Base-by-base conservation (phyloP, 371 early-diverging fungal genomes). In the Lichtheimia corymbifera region DNA sequence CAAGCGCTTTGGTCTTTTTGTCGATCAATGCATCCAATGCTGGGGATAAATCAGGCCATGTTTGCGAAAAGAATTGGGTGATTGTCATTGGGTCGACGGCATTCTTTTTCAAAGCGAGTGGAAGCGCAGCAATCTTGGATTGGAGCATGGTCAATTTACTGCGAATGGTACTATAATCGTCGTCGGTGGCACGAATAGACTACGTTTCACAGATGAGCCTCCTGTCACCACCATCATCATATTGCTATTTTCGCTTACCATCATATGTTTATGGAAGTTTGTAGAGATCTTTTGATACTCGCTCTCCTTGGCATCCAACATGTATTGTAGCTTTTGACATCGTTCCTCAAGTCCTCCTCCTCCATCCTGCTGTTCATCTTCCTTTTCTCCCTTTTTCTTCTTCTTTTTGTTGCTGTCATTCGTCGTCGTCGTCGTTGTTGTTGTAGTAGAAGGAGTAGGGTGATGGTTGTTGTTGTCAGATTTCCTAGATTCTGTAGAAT, bases 101-200 rank as follows among this genome's bases (percentile, higher is more conserved):
- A n/a, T 72, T 73, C 41, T 63, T 58, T 44, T 75, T 72, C 43
- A 75, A 68, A 0, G 79, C 59, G 53, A 73, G 71, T 7, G 75
- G 67, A 55, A 79, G 61, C 43, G 72, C 40, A 28, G 71, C 68
- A 41, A 73, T 75, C 18, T 68, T 68, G 44, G 71, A 66, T 65
- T 79, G 74, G 53, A 79, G 68, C 60, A 70, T 71, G 13, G 69
- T 70, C 13, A 79, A 64, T 30, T 71, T 68, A 45, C 65, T 64
- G 20, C 55, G 69, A 58, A 79, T 73, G 42, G 79, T 79, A 15
- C 69, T 67, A 57, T 70, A 73, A 53, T 79, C 79, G 50, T 75
- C 79, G 42, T 79, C 79, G 0, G 79, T 79, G 12, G 75, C 73
- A 12, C 73, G 71, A 44, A 79, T 74, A 28, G 64, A 50, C 57